Percentiles rank a stretch among this genome's conserved stretches.
Evolutionary conservation across 441 rosid genomes (phyloP).

Genomic region (Erodium texanum): DNA sequence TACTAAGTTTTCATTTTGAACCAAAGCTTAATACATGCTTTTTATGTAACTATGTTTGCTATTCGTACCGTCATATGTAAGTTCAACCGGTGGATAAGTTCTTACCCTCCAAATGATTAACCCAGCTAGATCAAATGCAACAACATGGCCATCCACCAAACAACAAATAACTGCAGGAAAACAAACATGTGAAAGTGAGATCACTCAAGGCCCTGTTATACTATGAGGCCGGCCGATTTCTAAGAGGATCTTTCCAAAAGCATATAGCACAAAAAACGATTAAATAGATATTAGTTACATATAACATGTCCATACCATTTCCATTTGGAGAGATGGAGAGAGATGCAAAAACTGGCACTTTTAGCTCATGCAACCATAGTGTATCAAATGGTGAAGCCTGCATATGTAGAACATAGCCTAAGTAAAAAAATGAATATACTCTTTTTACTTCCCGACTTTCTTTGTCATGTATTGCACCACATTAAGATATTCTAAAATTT

Average conservation of each 20-base stretch:
- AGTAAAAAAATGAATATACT: conserved; percentile 5
- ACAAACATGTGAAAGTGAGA: conserved; percentile 7
- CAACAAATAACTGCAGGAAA: conserved; percentile 73
- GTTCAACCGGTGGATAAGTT: conserved; percentile 2
- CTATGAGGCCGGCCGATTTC: not conserved
- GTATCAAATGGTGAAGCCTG: conserved; percentile 61
- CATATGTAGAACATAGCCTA: conserved; percentile 19
- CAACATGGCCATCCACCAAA: conserved; percentile 73
- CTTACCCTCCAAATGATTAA: conserved; percentile 72
- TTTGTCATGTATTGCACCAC: not conserved
- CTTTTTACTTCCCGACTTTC: not conserved
- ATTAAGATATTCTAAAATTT: not conserved
- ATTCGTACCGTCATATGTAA: not conserved
- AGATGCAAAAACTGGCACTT: conserved; percentile 77
- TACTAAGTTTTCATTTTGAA: not conserved
- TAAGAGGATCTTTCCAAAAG: not conserved
- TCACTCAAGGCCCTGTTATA: not conserved
- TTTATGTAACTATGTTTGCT: not conserved
- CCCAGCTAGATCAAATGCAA: conserved; percentile 55
- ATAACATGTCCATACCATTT: conserved; percentile 33
- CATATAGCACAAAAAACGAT: not conserved
- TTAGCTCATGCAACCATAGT: conserved; percentile 63
- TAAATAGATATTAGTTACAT: not conserved
- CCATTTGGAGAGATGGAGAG: conserved; percentile 42
- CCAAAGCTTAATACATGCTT: not conserved